Evolutionary conservation across 225 moss, liverwort and hornwort species (phyloP).

Genomic region (Polytrichum formosum): DNA sequence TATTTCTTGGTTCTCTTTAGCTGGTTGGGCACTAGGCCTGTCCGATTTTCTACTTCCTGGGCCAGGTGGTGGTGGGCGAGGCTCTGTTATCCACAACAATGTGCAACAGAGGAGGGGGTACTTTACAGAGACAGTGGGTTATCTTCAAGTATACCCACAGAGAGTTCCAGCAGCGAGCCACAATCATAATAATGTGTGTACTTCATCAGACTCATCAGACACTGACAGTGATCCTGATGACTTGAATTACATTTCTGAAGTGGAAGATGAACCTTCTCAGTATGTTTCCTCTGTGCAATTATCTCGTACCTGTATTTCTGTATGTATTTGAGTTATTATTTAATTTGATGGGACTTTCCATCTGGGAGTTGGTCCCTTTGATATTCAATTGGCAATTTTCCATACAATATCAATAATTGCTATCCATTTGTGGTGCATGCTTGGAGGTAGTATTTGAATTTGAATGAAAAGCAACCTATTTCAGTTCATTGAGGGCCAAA

Average conservation of each 20-base stretch:
- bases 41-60: conserved; percentile 82
- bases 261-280: conserved; percentile 34
- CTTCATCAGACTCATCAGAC: neutral
- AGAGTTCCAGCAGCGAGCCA: conserved; percentile 1
- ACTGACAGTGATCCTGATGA: neutral
- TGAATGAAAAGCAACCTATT: too few species aligned
- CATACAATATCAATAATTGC: too few species aligned
- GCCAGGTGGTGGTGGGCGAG: conserved; percentile 44
- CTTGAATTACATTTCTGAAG: conserved; percentile 15
- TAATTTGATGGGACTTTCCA: too few species aligned
- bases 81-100: conserved; percentile 20
- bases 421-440: too few species aligned
- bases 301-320: neutral
- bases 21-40: conserved; percentile 87
- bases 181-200: neutral
- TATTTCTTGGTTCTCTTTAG: conserved; percentile 80
- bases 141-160: conserved; percentile 8
- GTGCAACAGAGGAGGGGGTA: conserved; percentile 18
- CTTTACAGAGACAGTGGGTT: conserved; percentile 10
- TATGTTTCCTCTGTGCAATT: conserved; percentile 11
- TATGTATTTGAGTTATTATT: too few species aligned
- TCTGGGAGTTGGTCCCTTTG: too few species aligned
- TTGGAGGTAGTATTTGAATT: too few species aligned
- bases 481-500: too few species aligned
- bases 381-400: too few species aligned